Base-by-base conservation (phyloP, 2,329 filamentous ascomycete species). In the Pestalotiopsis fici region DNA sequence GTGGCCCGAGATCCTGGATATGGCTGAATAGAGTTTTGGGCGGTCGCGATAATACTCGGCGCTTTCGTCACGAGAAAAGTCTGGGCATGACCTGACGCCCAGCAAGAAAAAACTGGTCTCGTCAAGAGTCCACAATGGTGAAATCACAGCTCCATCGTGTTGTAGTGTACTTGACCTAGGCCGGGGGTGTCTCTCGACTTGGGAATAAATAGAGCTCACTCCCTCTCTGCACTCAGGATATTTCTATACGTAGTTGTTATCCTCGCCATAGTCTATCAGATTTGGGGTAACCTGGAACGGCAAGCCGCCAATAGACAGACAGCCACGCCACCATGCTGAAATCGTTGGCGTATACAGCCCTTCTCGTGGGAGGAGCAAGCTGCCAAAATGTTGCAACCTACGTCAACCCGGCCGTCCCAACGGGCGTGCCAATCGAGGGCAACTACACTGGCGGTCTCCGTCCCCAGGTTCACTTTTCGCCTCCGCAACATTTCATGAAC, bases 391-490 rank as follows among this genome's bases (percentile, higher is more conserved):
- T 70, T 31, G 72, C 63, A 9, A 74, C 74, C 13, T 75, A 74
- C 60, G 66, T 73, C 65, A 77, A 76, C 57, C 73, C 72, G 9
- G 70, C 74, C 7, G 73, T 77, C 31, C 75, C 76, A 2, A 76
- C 74, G 0, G 74, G 72, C 1, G 69, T 66, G 1, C 75, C 76
- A 0, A 54, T 76, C 6, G 27, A 72, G 0, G 76, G 69, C 43
- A 71, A 73, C 65, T 78, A 78, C 63, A 74, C 69, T 7, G 76
- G 76, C 7, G 54, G 67, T 3, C 65, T 78, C 43, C 79, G 86
- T 13, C 87, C 87, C 3, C 86, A 88, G 72, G 76, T 88, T 23
- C 87, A 89, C 75, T 89, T 83, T 74, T 84, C 85, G 7, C 85
- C 86, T 2, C 86, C 86, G 2, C 71, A 80, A 31, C 76, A 82